Evolutionary conservation across 176 grass and related monocot species (phyloP).

Genomic region (Puccinellia tenuiflora): DNA sequence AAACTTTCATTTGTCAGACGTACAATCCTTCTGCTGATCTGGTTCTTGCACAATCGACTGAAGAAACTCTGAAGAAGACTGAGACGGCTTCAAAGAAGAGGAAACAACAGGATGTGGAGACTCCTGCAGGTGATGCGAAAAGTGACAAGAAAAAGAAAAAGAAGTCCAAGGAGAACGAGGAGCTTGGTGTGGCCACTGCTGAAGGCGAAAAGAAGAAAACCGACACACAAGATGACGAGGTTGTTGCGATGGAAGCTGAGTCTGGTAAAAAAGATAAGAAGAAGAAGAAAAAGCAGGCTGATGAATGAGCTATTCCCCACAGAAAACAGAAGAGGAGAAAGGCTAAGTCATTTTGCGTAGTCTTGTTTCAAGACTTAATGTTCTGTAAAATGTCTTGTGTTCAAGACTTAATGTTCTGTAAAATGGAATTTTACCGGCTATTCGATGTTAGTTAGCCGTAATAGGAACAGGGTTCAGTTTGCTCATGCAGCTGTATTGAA

Average conservation of each 20-base stretch:
- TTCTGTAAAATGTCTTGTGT: slow-evolving; percentile 14
- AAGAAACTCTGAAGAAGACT: slow-evolving; percentile 34
- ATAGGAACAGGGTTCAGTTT: slow-evolving; percentile 3
- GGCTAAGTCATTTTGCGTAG: neutral
- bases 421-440: neutral
- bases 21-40: slow-evolving; percentile 83
- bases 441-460: neutral
- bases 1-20: slow-evolving; percentile 32
- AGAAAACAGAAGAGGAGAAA: neutral
- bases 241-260: slow-evolving; percentile 20
- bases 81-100: slow-evolving; percentile 52
- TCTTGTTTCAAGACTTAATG: neutral
- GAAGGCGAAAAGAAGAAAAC: slow-evolving; percentile 33
- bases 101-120: slow-evolving; percentile 36
- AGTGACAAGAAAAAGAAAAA: slow-evolving; percentile 50
- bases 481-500: neutral
- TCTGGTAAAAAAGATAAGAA: slow-evolving; percentile 37
- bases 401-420: slow-evolving; percentile 1
- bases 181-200: neutral
- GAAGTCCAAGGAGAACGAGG: slow-evolving; percentile 37
- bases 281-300: slow-evolving; percentile 39
- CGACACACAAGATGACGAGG: slow-evolving; percentile 3
- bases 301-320: neutral
- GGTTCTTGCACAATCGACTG: slow-evolving; percentile 31
- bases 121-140: slow-evolving; percentile 13